Base-by-base conservation (phyloP, 495 filamentous ascomycete species). In the Penicillium cosmopolitanum region DNA sequence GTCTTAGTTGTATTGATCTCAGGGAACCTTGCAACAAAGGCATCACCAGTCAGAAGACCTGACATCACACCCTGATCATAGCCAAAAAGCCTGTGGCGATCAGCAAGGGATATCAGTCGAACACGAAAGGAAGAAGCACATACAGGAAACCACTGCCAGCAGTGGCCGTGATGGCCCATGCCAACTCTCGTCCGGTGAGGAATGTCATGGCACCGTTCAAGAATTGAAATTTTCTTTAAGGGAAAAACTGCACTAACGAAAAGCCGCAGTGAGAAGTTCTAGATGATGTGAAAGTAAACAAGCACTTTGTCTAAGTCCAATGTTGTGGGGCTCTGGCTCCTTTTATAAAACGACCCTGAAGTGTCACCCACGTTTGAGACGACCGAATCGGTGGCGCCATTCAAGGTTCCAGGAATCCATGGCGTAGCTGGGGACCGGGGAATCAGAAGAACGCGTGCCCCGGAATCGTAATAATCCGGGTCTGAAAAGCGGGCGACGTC, bases 61-160 rank as follows among this genome's bases (percentile, higher is more conserved):
- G 72, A 73, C 71, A 77, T 77, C 9, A 79, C 76, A 62, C 74
- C 74, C 61, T 79, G 76, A 36, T 79, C 76, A 61, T 79, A 79
- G 11, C 76, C 76, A 54, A 79, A 79, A 13, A 48, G 23, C 0
- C 46, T 48, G 19, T 19, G 21, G 11, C 19, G 12, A 5, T 48
- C 6, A 48, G 46, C 46, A 48, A 48, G 46, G 46, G 21, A 48
- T 48, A 23, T 44, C 42, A 16, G 5, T 38, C n/a, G 16, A 6
- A 4, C 12, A 16, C n/a, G 4, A 7, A 4, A 12, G 2, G 23
- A 23, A 23, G 46, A 5, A n/a, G 6, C 2, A 28, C 46, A 48
- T 48, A 48, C 50, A 78, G 57, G 56, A 78, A 78, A 23, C 76
- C 74, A 59, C 71, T 73, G 9, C 71, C 70, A 48, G 71, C 75